phyloP scores from a whole-genome alignment of 108 stramenopile species.

The Skeletonema costatum region DNA sequence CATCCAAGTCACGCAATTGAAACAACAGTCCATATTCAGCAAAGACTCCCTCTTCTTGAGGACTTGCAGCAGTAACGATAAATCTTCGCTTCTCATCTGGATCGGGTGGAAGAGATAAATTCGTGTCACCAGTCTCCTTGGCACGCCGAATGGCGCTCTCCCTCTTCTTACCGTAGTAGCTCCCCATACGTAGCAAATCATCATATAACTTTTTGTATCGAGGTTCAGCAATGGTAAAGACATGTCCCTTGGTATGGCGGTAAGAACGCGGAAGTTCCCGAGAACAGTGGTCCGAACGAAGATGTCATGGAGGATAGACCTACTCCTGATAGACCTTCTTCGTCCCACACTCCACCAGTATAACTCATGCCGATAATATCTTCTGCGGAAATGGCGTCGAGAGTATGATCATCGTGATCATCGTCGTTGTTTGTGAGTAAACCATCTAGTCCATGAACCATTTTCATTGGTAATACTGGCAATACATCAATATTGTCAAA shows the following conservation, averaged over 20 bases:
- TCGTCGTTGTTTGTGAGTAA: neutral
- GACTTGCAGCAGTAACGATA: slow-evolving; percentile 33
- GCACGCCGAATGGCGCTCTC: slow-evolving; percentile 26
- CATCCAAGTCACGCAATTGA: slow-evolving; percentile 39
- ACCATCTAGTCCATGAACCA: slow-evolving; percentile 30
- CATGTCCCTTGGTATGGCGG: slow-evolving; percentile 36
- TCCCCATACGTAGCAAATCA: slow-evolving; percentile 31
- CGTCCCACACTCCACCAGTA: slow-evolving; percentile 19
- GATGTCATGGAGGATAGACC: slow-evolving; percentile 1
- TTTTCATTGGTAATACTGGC: slow-evolving; percentile 35
- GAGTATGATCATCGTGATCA: neutral
- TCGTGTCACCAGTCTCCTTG: neutral
- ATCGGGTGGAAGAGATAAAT: slow-evolving; percentile 5
- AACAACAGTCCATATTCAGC: slow-evolving; percentile 39
- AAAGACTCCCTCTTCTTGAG: slow-evolving; percentile 36
- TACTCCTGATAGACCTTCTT: neutral
- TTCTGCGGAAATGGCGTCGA: neutral
- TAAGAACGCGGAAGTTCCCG: slow-evolving; percentile 24
- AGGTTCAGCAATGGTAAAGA: slow-evolving; percentile 34
- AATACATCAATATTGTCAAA: slow-evolving; percentile 12
- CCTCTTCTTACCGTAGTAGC: slow-evolving; percentile 22
- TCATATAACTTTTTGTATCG: slow-evolving; percentile 37
- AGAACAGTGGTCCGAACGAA: slow-evolving; percentile 13
- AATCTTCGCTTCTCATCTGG: slow-evolving; percentile 41
- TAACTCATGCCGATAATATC: neutral